Base-by-base conservation (phyloP, 495 filamentous ascomycete species). In the Venustampulla echinocandica region DNA sequence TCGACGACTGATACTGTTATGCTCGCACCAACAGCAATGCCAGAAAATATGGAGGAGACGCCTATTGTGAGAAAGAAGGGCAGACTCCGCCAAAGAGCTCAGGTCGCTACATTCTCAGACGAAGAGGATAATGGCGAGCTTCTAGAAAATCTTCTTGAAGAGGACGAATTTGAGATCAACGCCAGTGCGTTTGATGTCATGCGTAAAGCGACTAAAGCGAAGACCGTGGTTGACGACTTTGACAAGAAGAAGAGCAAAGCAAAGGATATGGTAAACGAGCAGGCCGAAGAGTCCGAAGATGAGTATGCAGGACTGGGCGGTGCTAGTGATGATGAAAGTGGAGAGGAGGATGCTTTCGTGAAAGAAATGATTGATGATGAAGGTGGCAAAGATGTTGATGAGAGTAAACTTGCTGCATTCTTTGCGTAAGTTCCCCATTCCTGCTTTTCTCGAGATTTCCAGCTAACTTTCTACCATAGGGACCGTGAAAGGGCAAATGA, bases 271-370 rank as follows among this genome's bases (percentile, higher is more conserved):
- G 69, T 99, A 14, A 76, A 97, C 49, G 92, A 97, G 51, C 87
- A 92, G 56, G 92, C 92, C 30, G 87, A 92, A 55, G 92, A 99
- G 68, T 97, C 93, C 0, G 93, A 97, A 60, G 92, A 99, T 60
- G 92, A 99, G 62, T 99, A 95, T 60, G 92, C 90, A 24, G 93
- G 93, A 1, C 70, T 97, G 32, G 93, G 93, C 37, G 92, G 92
- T 33, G 83, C 74, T 3, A 88, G 87, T 61, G 89, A 90, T 40
- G 93, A 98, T 49, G 87, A 88, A 30, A 83, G 80, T 40, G 78
- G 76, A 25, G 76, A 82, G 49, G 61, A 62, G 30, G 68, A 71
- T 23, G 71, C 70, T 10, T 69, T 67, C 18, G 69, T 85, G 45
- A 79, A 83, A 50, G 84, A 87, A 61, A 92, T 97, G 78, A 92